Conservation (phyloP, 768 basidiomycete genomes). For the Boletus rubescentipes region DNA sequence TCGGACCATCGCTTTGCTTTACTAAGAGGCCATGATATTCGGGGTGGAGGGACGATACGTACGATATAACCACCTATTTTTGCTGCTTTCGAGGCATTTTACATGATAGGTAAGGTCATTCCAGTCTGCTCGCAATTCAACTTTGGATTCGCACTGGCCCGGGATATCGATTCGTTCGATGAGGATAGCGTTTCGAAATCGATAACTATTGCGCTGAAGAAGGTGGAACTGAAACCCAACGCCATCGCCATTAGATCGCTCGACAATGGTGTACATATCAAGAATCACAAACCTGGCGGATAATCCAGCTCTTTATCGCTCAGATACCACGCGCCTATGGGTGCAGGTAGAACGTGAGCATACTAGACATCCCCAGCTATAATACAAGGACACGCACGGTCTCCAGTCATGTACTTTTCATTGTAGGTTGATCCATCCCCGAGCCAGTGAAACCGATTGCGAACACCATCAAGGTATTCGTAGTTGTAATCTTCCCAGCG, state of each 20-base stretch:
- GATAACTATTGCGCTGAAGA: not conserved
- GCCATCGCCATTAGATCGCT: not conserved
- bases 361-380: not conserved
- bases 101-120: too few species aligned
- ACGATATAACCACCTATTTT: too few species aligned
- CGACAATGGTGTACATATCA: too few species aligned
- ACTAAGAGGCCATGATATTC: too few species aligned
- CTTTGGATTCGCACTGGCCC: too few species aligned
- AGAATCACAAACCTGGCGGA: slow-evolving; percentile 7
- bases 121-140: too few species aligned
- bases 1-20: too few species aligned
- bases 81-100: too few species aligned
- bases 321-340: slow-evolving; percentile 17
- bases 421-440: slow-evolving; percentile 59
- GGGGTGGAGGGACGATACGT: too few species aligned
- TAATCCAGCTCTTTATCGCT: slow-evolving; percentile 13
- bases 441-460: slow-evolving; percentile 57
- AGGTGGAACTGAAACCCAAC: not conserved
- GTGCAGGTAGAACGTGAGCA: not conserved
- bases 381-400: slow-evolving; percentile 28
- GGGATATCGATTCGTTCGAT: too few species aligned
- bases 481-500: slow-evolving; percentile 68
- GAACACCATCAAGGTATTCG: slow-evolving; percentile 41
- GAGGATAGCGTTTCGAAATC: not conserved
- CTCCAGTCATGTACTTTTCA: slow-evolving; percentile 42